Percentiles rank a stretch among this genome's conserved stretches.
Conservation (phyloP, 768 basidiomycete genomes). For the Leccinum aurantiacum region DNA sequence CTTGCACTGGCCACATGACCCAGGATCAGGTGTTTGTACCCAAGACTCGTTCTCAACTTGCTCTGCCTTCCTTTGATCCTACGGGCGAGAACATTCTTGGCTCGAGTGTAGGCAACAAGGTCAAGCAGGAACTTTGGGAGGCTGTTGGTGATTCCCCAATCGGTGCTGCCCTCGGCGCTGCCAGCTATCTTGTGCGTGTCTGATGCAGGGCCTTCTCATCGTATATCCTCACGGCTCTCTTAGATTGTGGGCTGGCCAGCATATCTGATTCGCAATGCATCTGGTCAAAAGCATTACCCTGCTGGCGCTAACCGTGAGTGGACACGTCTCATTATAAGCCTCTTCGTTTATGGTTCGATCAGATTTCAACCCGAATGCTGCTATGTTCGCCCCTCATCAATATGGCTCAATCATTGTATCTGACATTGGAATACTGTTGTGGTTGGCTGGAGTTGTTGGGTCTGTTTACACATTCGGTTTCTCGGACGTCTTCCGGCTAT, state of each 20-base stretch:
- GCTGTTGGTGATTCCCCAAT: conserved; percentile 92
- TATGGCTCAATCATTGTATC: conserved; percentile 74
- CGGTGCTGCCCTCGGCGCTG: conserved; percentile 53
- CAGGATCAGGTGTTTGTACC: conserved; percentile 97
- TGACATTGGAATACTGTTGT: conserved; percentile 76
- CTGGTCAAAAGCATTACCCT: conserved; percentile 84
- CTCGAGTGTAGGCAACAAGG: conserved; percentile 60
- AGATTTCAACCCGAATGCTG: conserved; percentile 78
- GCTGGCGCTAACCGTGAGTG: conserved; percentile 72
- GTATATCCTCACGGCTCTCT: background rate
- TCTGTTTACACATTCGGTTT: conserved; percentile 66
- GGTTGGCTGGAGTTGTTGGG: conserved; percentile 58
- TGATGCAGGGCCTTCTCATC: background rate
- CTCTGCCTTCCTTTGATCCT: conserved; percentile 64
- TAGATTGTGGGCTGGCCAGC: conserved; percentile 84
- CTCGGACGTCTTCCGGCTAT: conserved; percentile 70
- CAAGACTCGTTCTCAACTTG: conserved; percentile 72
- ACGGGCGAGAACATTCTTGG: conserved; percentile 66
- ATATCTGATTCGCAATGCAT: conserved; percentile 80
- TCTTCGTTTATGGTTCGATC: background rate
- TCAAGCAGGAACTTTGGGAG: conserved; percentile 75
- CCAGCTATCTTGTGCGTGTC: conserved; percentile 57
- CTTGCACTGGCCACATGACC: conserved; percentile 88
- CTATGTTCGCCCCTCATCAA: conserved; percentile 87
- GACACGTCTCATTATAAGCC: background rate